Evolutionary conservation across 169 alveolate species (phyloP).

Genomic region (Neospora caninum): DNA sequence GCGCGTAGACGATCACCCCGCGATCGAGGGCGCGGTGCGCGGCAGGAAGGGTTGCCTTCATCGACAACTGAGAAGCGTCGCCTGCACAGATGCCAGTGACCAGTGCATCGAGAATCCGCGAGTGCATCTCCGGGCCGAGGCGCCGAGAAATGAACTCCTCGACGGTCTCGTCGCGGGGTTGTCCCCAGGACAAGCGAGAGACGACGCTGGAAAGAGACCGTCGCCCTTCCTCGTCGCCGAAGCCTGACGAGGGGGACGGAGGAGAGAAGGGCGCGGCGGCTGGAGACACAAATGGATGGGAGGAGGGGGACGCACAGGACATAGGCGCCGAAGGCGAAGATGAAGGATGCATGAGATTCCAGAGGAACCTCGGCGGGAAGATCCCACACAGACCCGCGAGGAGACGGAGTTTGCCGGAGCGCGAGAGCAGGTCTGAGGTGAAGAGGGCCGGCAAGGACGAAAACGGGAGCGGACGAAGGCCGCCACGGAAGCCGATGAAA

Average conservation of each 20-base stretch:
- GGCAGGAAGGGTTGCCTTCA: constrained; percentile 26
- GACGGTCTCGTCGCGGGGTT: background rate
- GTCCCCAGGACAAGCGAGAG: background rate
- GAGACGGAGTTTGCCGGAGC: constrained; percentile 8
- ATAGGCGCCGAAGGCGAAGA: background rate
- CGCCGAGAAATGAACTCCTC: background rate
- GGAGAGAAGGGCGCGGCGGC: background rate
- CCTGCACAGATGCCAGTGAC: constrained; percentile 49
- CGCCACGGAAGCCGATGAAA: constrained; percentile 20
- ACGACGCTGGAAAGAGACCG: background rate
- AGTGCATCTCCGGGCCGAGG: constrained; percentile 41
- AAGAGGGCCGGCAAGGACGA: constrained; percentile 29
- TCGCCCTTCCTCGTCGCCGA: background rate
- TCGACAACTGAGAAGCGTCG: constrained; percentile 32
- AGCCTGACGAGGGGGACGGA: background rate
- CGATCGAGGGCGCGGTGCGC: constrained; percentile 20
- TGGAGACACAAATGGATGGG: background rate
- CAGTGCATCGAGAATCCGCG: background rate
- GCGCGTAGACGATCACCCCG: constrained; percentile 36
- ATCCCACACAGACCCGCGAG: constrained; percentile 21
- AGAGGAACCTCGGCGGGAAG: constrained; percentile 38
- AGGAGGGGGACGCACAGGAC: background rate
- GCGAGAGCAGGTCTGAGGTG: constrained; percentile 18
- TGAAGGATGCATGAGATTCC: background rate
- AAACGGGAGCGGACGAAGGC: background rate